phyloP scores from a whole-genome alignment of 352 stramenopile genomes.

The Phytopythium litorale region DNA sequence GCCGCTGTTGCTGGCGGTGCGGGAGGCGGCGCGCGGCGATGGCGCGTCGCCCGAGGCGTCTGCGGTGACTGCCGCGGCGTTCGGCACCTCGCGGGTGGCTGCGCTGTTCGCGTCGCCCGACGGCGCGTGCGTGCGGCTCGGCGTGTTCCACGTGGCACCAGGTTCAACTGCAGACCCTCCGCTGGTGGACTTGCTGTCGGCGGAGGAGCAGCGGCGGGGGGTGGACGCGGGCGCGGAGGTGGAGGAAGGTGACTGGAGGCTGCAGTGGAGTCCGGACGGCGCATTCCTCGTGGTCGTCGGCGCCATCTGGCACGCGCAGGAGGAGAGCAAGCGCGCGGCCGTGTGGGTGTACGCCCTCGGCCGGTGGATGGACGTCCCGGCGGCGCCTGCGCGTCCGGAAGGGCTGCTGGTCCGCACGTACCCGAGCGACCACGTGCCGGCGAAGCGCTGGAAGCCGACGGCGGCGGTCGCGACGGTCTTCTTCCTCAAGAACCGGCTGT shows the following conservation, averaged over 20 bases:
- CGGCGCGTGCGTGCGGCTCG: conserved; percentile 22
- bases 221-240: neutral
- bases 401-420: conserved; percentile 30
- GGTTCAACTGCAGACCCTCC: neutral
- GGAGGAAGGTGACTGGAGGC: conserved; percentile 14
- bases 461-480: conserved; percentile 34
- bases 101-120: conserved; percentile 28
- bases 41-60: conserved; percentile 3
- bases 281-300: conserved; percentile 47
- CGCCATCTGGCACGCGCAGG: conserved; percentile 7
- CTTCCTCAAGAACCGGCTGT: conserved; percentile 35
- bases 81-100: conserved; percentile 19
- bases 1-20: conserved; percentile 33
- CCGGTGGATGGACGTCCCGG: conserved; percentile 27
- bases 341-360: conserved; percentile 41
- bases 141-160: conserved; percentile 24
- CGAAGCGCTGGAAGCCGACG: conserved; percentile 37
- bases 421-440: conserved; percentile 24
- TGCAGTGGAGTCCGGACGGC: conserved; percentile 54
- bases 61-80: conserved; percentile 12
- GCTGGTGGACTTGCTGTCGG: conserved; percentile 19
- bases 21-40: conserved; percentile 22
- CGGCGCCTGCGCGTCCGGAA: neutral
- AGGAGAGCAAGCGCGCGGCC: conserved; percentile 15
- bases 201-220: neutral